Conservation (phyloP, 371 early-diverging fungal species). For the Spraguea lophii region DNA sequence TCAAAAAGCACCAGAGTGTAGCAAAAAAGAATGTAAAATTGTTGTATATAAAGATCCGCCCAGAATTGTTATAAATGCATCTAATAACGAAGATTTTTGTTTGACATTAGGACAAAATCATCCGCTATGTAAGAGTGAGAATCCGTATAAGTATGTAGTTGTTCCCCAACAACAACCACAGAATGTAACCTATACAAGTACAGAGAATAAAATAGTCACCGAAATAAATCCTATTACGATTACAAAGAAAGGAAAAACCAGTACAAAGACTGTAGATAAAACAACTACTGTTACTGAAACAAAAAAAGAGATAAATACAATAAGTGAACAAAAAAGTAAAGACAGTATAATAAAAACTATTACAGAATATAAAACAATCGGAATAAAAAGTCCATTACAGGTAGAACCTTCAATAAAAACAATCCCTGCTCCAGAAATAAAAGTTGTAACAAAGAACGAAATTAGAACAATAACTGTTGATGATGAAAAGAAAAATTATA, state of each 20-base stretch:
- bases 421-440: not conserved
- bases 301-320: too few relatives aligned
- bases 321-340: too few relatives aligned
- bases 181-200: not conserved
- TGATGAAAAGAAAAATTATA: not conserved
- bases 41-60: conserved; percentile 11
- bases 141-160: not conserved
- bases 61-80: not conserved
- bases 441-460: not conserved
- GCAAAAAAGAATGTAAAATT: conserved; percentile 13
- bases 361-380: too few relatives aligned
- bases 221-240: not conserved
- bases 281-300: too few relatives aligned
- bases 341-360: too few relatives aligned
- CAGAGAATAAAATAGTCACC: not conserved
- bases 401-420: too few relatives aligned
- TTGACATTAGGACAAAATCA: too few relatives aligned
- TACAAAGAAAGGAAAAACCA: not conserved
- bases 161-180: not conserved
- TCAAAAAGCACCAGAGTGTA: conserved; percentile 18
- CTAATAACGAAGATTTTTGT: not conserved
- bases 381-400: too few relatives aligned
- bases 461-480: not conserved
- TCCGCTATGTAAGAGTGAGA: not conserved
- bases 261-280: too few relatives aligned